A percentile compares a stretch with the other conserved stretches of the same genome.
Conservation (phyloP, 2,329 filamentous ascomycete genomes). For the Ambrosiella cleistominuta region DNA sequence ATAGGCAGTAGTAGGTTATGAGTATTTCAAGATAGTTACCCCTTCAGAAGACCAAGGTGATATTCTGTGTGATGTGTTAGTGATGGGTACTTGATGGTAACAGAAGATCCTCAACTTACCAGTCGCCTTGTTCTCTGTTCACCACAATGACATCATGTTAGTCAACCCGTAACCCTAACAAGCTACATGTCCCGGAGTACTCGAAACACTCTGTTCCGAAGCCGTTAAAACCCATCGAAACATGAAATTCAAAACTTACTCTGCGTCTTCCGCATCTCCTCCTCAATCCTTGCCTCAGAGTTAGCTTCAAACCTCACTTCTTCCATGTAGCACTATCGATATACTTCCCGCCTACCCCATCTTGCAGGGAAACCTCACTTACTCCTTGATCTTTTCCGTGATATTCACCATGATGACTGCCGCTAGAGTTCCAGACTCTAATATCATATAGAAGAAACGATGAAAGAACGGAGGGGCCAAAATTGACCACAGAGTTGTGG, state of each 20-base stretch:
- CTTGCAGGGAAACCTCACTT: conserved; percentile 13
- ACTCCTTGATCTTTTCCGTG: conserved; percentile 99
- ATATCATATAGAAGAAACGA: neutral
- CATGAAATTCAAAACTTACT: conserved; percentile 39
- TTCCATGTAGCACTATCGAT: neutral
- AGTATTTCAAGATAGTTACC: conserved; percentile 35
- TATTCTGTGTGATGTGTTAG: conserved; percentile 49
- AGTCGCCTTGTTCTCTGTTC: conserved; percentile 90
- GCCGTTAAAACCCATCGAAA: neutral
- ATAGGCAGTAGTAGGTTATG: neutral
- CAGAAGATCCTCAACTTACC: conserved; percentile 40
- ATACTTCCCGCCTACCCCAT: neutral
- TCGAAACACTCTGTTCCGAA: too few relatives aligned
- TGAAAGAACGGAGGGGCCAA: neutral
- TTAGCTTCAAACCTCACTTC: conserved; percentile 14
- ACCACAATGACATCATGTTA: conserved; percentile 4
- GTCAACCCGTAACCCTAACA: conserved; percentile 4
- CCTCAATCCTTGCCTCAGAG: conserved; percentile 63
- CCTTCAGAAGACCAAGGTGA: conserved; percentile 92
- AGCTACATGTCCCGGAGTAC: neutral
- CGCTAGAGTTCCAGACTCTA: neutral
- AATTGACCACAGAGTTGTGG: neutral
- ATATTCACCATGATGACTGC: conserved; percentile 84
- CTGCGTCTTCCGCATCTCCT: conserved; percentile 98
- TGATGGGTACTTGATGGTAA: neutral